phyloP scores from a whole-genome alignment of 768 basidiomycete genomes.

The Serendipita sp. region DNA sequence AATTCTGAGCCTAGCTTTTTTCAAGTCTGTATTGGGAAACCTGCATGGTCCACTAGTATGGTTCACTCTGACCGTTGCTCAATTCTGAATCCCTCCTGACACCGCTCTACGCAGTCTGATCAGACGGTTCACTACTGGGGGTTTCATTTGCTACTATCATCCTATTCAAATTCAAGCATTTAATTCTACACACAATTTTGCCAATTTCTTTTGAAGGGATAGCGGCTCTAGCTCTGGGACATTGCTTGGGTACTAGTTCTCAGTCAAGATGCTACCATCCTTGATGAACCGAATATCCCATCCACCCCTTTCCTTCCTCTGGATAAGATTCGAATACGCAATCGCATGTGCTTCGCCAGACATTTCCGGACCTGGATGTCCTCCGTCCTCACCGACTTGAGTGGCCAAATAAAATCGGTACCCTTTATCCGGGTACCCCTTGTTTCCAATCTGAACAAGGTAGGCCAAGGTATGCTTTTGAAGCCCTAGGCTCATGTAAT shows the following conservation, averaged over 20 bases:
- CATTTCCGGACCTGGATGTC: neutral
- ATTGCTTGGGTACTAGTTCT: neutral
- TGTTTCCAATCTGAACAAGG: neutral
- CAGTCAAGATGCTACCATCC: neutral
- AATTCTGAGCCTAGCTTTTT: too few relatives aligned
- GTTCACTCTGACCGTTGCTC: too few relatives aligned
- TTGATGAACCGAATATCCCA: constrained; percentile 5
- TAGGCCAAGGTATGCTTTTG: constrained; percentile 1
- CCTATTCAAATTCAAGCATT: too few relatives aligned
- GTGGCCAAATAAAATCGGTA: constrained; percentile 5
- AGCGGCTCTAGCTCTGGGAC: too few relatives aligned
- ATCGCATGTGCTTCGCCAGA: constrained; percentile 3
- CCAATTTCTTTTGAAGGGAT: too few relatives aligned
- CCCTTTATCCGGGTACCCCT: neutral
- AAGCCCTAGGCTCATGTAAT: neutral
- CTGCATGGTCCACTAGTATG: too few relatives aligned
- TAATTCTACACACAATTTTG: too few relatives aligned
- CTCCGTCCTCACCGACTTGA: neutral
- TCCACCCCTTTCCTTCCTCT: neutral
- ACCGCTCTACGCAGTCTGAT: too few relatives aligned
- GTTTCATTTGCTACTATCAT: too few relatives aligned
- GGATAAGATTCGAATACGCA: constrained; percentile 5
- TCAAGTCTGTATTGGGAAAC: too few relatives aligned
- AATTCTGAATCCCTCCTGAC: too few relatives aligned
- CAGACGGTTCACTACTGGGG: too few relatives aligned